phyloP scores from a whole-genome alignment of 2,329 filamentous ascomycete species.

The Helminthosporium solani region DNA sequence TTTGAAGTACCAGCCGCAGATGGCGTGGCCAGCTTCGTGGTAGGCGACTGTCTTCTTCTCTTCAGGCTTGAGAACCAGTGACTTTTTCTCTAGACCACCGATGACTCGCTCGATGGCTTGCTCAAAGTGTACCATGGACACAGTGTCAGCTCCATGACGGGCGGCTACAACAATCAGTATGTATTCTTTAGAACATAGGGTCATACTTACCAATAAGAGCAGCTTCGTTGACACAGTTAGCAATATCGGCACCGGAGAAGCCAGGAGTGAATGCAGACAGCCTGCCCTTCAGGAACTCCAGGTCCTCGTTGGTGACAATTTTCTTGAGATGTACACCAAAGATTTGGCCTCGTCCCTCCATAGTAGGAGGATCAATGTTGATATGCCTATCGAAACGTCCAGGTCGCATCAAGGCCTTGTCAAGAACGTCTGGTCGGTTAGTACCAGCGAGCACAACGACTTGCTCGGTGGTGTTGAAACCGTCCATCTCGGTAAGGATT shows the following conservation, averaged over 20 bases:
- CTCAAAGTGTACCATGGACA: constrained; percentile 91
- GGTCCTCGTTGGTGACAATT: constrained; percentile 88
- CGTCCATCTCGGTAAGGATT: constrained; percentile 98
- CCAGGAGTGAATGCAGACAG: constrained; percentile 91
- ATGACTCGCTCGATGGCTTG: constrained; percentile 97
- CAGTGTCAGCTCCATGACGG: constrained; percentile 73
- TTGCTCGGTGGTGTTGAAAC: constrained; percentile 95
- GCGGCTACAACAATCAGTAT: constrained; percentile 66
- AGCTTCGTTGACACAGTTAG: constrained; percentile 97
- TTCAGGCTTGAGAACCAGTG: constrained; percentile 83
- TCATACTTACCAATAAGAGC: constrained; percentile 79
- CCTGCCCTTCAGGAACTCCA: constrained; percentile 83
- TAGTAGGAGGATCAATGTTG: constrained; percentile 88
- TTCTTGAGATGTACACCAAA: constrained; percentile 93
- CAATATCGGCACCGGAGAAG: constrained; percentile 96
- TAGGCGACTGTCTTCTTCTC: constrained; percentile 97
- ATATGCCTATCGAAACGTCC: constrained; percentile 98
- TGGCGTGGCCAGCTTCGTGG: constrained; percentile 96
- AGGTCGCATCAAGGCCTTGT: constrained; percentile 93
- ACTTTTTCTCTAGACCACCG: constrained; percentile 96
- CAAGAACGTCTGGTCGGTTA: constrained; percentile 90
- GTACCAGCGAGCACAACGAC: constrained; percentile 96
- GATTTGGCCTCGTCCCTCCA: constrained; percentile 94
- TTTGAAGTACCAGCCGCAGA: constrained; percentile 97
- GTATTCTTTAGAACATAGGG: neutral